Conservation (phyloP, 2,329 filamentous ascomycete species). For the Cladosporium cucumerinum region DNA sequence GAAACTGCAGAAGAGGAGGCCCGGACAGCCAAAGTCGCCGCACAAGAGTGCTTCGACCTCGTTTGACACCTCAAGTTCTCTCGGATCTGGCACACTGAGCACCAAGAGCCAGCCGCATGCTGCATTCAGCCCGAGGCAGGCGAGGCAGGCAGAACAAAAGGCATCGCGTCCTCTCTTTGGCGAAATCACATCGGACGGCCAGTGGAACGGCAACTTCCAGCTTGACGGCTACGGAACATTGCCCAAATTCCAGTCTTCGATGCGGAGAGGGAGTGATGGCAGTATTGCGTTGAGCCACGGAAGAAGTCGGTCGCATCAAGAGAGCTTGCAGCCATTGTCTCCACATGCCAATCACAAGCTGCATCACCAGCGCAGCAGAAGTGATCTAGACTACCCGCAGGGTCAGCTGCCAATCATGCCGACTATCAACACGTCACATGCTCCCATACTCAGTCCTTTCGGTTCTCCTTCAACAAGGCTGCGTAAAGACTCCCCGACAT, state of each 20-base stretch:
- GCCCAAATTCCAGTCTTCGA: slow-evolving; percentile 25
- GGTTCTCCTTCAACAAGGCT: slow-evolving; percentile 1
- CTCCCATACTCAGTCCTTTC: slow-evolving; percentile 7
- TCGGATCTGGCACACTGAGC: slow-evolving; percentile 26
- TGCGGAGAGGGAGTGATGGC: slow-evolving; percentile 69
- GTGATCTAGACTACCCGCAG: slow-evolving; percentile 29
- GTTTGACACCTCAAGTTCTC: slow-evolving; percentile 28
- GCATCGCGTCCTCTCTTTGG: slow-evolving; percentile 63
- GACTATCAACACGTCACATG: slow-evolving; percentile 20
- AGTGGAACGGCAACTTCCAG: slow-evolving; percentile 42
- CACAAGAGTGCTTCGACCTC: slow-evolving; percentile 28
- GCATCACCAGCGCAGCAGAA: slow-evolving; percentile 34
- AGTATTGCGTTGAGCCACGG: slow-evolving; percentile 54
- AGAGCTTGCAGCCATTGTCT: slow-evolving; percentile 25
- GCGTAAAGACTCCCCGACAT: slow-evolving; percentile 23
- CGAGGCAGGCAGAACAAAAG: slow-evolving; percentile 21
- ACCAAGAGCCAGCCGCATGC: slow-evolving; percentile 29
- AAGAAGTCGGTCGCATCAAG: slow-evolving; percentile 53
- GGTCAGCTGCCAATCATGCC: slow-evolving; percentile 30
- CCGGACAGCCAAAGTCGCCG: slow-evolving; percentile 25
- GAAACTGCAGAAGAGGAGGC: slow-evolving; percentile 32
- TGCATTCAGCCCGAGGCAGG: slow-evolving; percentile 25
- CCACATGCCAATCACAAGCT: slow-evolving; percentile 23
- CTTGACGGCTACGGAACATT: slow-evolving; percentile 28
- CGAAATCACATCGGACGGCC: slow-evolving; percentile 63